Evolutionary conservation across 768 basidiomycete genomes (phyloP).

Genomic region (Gymnopilus dilepis): DNA sequence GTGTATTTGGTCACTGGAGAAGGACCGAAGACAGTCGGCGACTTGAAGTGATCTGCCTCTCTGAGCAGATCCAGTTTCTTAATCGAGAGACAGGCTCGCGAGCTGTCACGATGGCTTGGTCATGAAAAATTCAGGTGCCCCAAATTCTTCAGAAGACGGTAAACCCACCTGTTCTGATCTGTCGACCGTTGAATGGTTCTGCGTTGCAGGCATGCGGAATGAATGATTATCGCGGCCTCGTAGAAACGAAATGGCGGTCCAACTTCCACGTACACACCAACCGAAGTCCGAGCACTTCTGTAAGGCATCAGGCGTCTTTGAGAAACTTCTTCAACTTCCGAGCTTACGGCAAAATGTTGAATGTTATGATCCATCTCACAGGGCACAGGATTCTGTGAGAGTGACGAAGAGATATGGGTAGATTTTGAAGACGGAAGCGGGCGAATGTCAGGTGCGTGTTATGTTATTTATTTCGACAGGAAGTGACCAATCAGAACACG

Average conservation of each 20-base stretch:
- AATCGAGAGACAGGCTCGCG: neutral
- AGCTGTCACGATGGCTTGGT: neutral
- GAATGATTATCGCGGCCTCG: neutral
- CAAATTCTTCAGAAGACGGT: neutral
- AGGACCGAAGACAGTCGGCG: no score
- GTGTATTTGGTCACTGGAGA: no score
- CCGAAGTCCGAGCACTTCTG: neutral
- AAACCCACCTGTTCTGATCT: neutral
- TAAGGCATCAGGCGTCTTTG: neutral
- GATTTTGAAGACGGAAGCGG: neutral
- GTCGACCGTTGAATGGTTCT: neutral
- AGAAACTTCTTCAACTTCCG: constrained; percentile 5
- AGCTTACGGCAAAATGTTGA: constrained; percentile 13
- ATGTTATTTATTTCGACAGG: neutral
- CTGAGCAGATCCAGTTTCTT: neutral
- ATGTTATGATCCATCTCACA: neutral
- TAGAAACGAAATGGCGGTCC: neutral
- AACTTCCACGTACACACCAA: neutral
- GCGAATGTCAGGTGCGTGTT: neutral
- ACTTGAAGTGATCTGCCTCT: no score
- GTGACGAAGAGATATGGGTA: neutral
- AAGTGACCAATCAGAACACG: neutral
- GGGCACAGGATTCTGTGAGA: neutral
- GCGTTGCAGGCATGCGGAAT: neutral
- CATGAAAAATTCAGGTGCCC: neutral